These are phyloP conservation scores for Carpinus fangiana DNA, from an alignment of 306 rosid genomes.

Conservation along the genomic window DNA sequence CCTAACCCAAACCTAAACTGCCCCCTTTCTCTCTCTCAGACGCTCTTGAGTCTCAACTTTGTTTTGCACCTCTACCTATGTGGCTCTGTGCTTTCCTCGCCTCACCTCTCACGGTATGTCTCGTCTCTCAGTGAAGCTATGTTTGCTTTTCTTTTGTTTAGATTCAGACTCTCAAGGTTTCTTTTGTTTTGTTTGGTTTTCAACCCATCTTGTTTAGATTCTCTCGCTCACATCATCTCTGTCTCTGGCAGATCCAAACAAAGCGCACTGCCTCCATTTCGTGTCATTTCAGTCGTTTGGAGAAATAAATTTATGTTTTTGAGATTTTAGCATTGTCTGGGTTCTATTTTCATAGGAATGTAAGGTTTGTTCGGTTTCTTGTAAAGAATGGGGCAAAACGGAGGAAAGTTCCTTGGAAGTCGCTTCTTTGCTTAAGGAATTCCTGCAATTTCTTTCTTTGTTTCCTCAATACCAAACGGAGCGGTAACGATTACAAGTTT, in stretches of 20 bases:
- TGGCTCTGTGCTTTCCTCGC: no score
- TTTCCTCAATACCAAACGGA: background rate
- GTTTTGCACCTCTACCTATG: no score
- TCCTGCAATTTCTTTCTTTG: background rate
- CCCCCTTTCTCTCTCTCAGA: no score
- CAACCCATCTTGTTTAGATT: no score
- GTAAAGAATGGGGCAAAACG: background rate
- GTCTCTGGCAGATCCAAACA: background rate
- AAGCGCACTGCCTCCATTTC: background rate
- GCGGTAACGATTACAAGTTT: background rate
- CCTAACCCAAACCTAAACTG: no score
- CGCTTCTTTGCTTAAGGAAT: background rate
- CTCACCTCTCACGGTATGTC: no score
- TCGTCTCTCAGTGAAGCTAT: no score
- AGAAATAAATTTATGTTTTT: background rate
- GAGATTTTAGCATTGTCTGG: constrained; percentile 3
- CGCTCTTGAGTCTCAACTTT: no score
- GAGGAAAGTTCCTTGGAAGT: background rate
- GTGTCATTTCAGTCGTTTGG: background rate
- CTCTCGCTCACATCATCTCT: no score
- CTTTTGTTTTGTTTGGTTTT: no score
- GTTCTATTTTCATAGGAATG: background rate
- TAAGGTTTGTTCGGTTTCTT: background rate
- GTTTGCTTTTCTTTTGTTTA: no score
- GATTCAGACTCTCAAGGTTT: no score